Conservation (phyloP, 2,329 filamentous ascomycete genomes). For the Lasiodiplodia hormozganensis region DNA sequence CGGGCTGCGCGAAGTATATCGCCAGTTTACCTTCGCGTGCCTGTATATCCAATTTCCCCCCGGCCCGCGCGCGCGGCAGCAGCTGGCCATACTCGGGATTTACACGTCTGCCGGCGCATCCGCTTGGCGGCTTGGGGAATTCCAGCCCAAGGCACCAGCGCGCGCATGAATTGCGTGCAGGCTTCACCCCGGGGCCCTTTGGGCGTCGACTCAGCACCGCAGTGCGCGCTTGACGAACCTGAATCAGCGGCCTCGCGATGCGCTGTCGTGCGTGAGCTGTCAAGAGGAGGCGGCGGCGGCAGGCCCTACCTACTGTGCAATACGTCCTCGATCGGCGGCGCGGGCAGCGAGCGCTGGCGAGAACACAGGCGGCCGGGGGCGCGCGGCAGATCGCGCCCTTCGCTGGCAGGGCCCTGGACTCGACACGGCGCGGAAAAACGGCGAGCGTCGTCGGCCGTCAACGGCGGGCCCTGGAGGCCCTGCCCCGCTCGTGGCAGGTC, state of each 20-base stretch:
- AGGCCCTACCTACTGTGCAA: constrained; percentile 1
- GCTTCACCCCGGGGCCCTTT: constrained; percentile 20
- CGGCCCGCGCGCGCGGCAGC: constrained; percentile 18
- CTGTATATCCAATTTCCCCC: constrained; percentile 27
- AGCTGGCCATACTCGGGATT: constrained; percentile 20
- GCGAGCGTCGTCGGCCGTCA: constrained; percentile 16
- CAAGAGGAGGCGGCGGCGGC: constrained; percentile 12
- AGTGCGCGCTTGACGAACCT: constrained; percentile 25
- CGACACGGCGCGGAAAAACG: constrained; percentile 4
- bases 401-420: constrained; percentile 19
- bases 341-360: not conserved
- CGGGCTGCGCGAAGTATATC: constrained; percentile 25
- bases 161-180: constrained; percentile 16
- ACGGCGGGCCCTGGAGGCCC: constrained; percentile 15
- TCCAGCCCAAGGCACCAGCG: constrained; percentile 28
- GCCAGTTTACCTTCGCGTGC: constrained; percentile 22
- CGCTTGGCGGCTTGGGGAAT: constrained; percentile 26
- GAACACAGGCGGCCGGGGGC: not conserved
- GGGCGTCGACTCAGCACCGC: constrained; percentile 24
- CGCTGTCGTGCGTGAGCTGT: constrained; percentile 24
- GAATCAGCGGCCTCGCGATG: constrained; percentile 27
- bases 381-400: constrained; percentile 20
- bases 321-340: constrained; percentile 13
- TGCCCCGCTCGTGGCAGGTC: constrained; percentile 17
- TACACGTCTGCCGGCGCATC: constrained; percentile 25